Base-by-base conservation (phyloP, 495 filamentous ascomycete genomes). In the Podospora anserina region DNA sequence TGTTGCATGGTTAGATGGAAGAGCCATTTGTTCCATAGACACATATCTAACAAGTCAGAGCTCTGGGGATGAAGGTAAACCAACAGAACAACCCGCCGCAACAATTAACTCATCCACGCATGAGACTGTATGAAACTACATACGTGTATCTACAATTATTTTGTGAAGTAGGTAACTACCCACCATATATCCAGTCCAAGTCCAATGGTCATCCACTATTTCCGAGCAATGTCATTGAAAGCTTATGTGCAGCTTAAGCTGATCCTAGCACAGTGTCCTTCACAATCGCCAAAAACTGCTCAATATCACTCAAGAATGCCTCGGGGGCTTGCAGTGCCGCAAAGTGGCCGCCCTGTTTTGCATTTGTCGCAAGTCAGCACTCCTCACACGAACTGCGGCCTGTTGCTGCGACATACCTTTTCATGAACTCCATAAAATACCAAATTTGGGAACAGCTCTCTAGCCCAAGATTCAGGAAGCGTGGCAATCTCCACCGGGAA, bases 341-440 rank as follows among this genome's bases (percentile, higher is more conserved):
- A 70, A 90, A 90, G 77, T 90, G 89, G 0, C 89, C 88, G 26
- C 90, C 88, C 71, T 77, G 39, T 20, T 9, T n/a, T 16, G 27
- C 20, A 16, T n/a, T 49, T 54, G 26, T 26, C 54, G 58, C 34
- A 59, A 34, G 30, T 49, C 9, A 49, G 39, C 39, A 2, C 9
- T 16, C 2, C 6, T 16, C 9, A 49, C 9, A 11, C 13, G 9
- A 39, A 6, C 11, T 11, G 11, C 32, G 5, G 5, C 32, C 32
- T 6, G 32, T 11, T 39, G 32, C 2, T 39, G 5, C 32, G 11
- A 49, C 39, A 13, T 44, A 80, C 80, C 15, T 79, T 67, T 67
- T 89, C 82, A 61, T 82, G 69, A 15, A 71, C 69, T 53, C 44
- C 67, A 69, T 69, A 75, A 9, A 74, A 69, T 13, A 71, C 68